Percentiles rank a stretch among this genome's conserved stretches.
Evolutionary conservation across 257 asterid species (phyloP).

Genomic region (Ajuga chamaepitys): DNA sequence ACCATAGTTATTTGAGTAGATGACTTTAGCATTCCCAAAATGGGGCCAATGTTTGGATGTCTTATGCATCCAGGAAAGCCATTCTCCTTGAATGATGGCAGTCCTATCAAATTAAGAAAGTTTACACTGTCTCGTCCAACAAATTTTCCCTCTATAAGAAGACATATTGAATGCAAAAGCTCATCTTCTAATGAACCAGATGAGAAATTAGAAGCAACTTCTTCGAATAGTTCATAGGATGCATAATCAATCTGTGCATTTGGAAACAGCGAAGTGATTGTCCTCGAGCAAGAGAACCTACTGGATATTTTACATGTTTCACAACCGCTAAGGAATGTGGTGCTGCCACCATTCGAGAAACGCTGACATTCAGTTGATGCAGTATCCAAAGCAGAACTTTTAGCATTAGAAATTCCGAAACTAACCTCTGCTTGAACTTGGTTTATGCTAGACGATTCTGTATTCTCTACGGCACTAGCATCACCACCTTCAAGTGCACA

Average conservation of each 20-base stretch:
- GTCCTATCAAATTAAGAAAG: conserved; percentile 70
- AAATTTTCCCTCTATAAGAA: conserved; percentile 63
- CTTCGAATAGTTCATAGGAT: conserved; percentile 50
- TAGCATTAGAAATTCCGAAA: conserved; percentile 43
- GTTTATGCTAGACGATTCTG: conserved; percentile 2
- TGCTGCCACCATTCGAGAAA: conserved; percentile 42
- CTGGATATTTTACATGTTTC: conserved; percentile 47
- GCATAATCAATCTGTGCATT: conserved; percentile 44
- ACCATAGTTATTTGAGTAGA: conserved; percentile 36
- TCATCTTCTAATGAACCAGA: conserved; percentile 71
- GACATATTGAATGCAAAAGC: conserved; percentile 50
- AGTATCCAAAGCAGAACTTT: conserved; percentile 39
- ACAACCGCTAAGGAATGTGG: conserved; percentile 39
- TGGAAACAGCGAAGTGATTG: conserved; percentile 76
- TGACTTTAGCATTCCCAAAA: conserved; percentile 70
- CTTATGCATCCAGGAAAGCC: conserved; percentile 85
- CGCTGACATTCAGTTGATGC: conserved; percentile 37
- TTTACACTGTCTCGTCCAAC: conserved; percentile 45
- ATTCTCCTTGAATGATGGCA: conserved; percentile 58
- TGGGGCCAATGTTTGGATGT: conserved; percentile 82
- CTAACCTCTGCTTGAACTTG: conserved; percentile 49
- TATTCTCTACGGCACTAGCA: conserved; percentile 14
- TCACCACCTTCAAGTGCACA: conserved; percentile 35
- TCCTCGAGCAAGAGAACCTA: conserved; percentile 72
- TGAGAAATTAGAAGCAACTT: conserved; percentile 46